phyloP scores from a whole-genome alignment of 768 basidiomycete species.

The Boletus reticuloceps region DNA sequence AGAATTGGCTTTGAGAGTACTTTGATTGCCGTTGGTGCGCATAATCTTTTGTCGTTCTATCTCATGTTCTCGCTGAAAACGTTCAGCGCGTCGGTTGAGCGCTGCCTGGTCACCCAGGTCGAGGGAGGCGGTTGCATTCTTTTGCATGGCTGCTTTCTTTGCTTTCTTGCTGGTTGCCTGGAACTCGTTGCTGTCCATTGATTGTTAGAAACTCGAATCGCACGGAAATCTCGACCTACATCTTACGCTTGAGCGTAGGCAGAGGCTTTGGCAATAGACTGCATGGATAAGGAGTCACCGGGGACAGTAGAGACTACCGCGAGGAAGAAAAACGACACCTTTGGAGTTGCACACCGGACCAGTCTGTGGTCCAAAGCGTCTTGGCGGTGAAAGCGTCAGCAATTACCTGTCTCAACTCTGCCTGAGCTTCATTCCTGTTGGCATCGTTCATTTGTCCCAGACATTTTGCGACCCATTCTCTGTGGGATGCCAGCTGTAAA shows the following conservation, averaged over 20 bases:
- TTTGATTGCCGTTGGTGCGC: slow-evolving; percentile 30
- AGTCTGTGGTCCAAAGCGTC: slow-evolving; percentile 91
- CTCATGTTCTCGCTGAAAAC: slow-evolving; percentile 90
- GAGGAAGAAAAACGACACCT: slow-evolving; percentile 46
- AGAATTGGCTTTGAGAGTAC: slow-evolving; percentile 43
- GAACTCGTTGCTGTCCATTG: slow-evolving; percentile 36
- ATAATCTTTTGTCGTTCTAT: slow-evolving; percentile 67
- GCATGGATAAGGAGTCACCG: slow-evolving; percentile 20
- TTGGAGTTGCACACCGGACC: slow-evolving; percentile 83
- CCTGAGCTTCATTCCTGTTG: slow-evolving; percentile 85
- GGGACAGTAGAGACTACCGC: slow-evolving; percentile 9
- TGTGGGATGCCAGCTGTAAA: slow-evolving; percentile 34
- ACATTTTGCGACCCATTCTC: slow-evolving; percentile 94
- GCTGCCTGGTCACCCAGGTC: slow-evolving; percentile 68
- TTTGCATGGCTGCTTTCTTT: slow-evolving; percentile 53
- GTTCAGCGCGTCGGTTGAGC: slow-evolving; percentile 73
- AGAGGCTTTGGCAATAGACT: slow-evolving; percentile 63
- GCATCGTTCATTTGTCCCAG: slow-evolving; percentile 86
- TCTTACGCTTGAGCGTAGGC: slow-evolving; percentile 66
- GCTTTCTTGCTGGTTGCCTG: slow-evolving; percentile 53
- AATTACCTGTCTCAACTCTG: slow-evolving; percentile 96
- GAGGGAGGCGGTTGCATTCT: slow-evolving; percentile 35
- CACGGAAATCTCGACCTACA: slow-evolving; percentile 39
- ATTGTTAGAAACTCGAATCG: slow-evolving; percentile 7
- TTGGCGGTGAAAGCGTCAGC: slow-evolving; percentile 85